Evolutionary conservation across 306 rosid genomes (phyloP).

Genomic region (Cucumis hystrix): DNA sequence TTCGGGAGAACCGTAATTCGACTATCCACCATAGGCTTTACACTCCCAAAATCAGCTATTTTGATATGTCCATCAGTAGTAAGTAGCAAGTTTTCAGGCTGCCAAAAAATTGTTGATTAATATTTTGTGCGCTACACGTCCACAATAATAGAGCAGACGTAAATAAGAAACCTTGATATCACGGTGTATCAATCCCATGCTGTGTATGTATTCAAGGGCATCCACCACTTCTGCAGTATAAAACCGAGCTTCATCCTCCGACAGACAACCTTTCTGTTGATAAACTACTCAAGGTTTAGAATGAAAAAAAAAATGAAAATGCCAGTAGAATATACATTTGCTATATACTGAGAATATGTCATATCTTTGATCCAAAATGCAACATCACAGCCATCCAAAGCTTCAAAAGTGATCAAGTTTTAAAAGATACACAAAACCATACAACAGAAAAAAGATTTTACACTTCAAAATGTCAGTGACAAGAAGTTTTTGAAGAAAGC

Average conservation of each 20-base stretch:
- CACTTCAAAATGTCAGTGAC: not conserved
- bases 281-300: conserved; percentile 8
- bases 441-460: not conserved
- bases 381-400: not conserved
- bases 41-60: conserved; percentile 98
- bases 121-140: conserved; percentile 4
- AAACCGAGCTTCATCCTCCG: conserved; percentile 82
- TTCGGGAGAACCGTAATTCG: conserved; percentile 94
- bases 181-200: conserved; percentile 91
- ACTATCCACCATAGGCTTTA: conserved; percentile 95
- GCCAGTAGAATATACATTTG: not conserved
- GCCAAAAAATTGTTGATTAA: conserved; percentile 25
- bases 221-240: conserved; percentile 97
- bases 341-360: not conserved
- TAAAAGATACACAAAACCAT: not conserved
- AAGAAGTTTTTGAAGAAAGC: not conserved
- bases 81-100: conserved; percentile 97
- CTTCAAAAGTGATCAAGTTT: not conserved
- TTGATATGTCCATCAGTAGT: conserved; percentile 84
- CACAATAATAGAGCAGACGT: conserved; percentile 16
- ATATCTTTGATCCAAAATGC: not conserved
- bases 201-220: conserved; percentile 93
- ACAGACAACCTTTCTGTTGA: conserved; percentile 75
- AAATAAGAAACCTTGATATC: conserved; percentile 73
- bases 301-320: not conserved